phyloP scores from a whole-genome alignment of 257 asterid genomes.

The Osmanthus fragrans region DNA sequence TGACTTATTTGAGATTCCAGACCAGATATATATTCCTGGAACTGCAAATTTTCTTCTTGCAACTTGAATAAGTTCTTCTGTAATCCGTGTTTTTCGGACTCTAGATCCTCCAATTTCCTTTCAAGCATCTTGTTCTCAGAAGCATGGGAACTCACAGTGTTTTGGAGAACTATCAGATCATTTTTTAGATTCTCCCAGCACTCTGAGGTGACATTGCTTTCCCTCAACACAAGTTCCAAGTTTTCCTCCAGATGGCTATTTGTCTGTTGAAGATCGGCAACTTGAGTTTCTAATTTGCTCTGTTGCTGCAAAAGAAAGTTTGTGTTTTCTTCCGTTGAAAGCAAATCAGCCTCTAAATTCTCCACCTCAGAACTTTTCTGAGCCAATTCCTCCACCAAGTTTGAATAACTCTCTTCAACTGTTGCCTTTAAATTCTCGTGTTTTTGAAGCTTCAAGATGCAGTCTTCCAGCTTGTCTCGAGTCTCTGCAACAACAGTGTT shows the following conservation, averaged over 20 bases:
- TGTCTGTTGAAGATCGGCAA: slow-evolving; percentile 41
- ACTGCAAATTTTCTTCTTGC: slow-evolving; percentile 44
- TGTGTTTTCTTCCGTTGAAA: slow-evolving; percentile 35
- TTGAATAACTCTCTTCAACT: slow-evolving; percentile 40
- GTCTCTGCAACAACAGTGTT: slow-evolving; percentile 35
- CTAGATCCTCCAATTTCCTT: slow-evolving; percentile 37
- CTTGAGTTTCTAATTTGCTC: slow-evolving; percentile 42
- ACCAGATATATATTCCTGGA: slow-evolving; percentile 29
- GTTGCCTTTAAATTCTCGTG: slow-evolving; percentile 40
- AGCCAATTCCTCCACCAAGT: slow-evolving; percentile 43
- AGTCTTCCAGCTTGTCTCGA: slow-evolving; percentile 41
- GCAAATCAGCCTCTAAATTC: slow-evolving; percentile 34
- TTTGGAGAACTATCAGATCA: slow-evolving; percentile 34
- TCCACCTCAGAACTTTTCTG: slow-evolving; percentile 33
- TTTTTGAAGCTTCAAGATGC: slow-evolving; percentile 36
- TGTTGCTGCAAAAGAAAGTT: slow-evolving; percentile 24
- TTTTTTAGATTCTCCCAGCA: slow-evolving; percentile 36
- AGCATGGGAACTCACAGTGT: slow-evolving; percentile 31
- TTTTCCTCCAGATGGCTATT: slow-evolving; percentile 41
- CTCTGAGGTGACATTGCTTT: slow-evolving; percentile 32
- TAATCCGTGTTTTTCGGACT: slow-evolving; percentile 31
- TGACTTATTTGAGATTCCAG: slow-evolving; percentile 41
- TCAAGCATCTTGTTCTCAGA: slow-evolving; percentile 37
- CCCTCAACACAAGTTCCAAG: slow-evolving; percentile 29
- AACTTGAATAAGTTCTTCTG: slow-evolving; percentile 36